Base-by-base conservation (phyloP, 352 stramenopile species). In the Aphanomyces euteiches region DNA sequence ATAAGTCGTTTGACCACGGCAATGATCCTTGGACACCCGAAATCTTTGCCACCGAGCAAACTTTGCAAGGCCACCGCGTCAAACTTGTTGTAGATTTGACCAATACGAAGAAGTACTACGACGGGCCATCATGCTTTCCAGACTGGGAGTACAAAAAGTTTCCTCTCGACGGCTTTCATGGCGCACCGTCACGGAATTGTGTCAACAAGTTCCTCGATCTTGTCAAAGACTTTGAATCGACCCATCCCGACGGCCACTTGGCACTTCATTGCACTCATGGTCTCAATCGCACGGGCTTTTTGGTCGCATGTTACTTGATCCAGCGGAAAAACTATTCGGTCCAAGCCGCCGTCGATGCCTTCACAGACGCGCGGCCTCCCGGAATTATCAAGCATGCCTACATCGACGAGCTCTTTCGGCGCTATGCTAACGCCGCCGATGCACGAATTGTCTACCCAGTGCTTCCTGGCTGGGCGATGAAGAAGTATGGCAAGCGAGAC, bases 301-400 rank as follows among this genome's bases (percentile, higher is more conserved):
- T 94, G 37, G 77, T 94, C 45, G 81, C 89, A 12, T 81, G 72
- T 36, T 94, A 92, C 64, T 77, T 94, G 66, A 81, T 94, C n/a
- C 73, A 74, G 66, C 75, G 78, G 40, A 60, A 78, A n/a, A 59
- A 65, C 1, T 79, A 76, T 56, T 79, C 76, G 0, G 77, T 94
- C 7, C 81, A 79, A 34, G 78, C 84, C 12, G 86, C 86, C 19
- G 72, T 93, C 34, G 76, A 78, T 39, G 82, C 85, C n/a, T 94
- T 94, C 63, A 74, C 72, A 5, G 66, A 73, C 39, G 82, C 86
- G 45, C 77, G 86, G 41, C 83, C 83, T 37, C 86, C 86, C 5
- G 86, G 86, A 58, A 67, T 94, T 12, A 90, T 94, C 74, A 92
- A 92, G 72, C 82, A 90, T 73, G 87, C 90, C 79, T 94, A 92